Evolutionary conservation across 495 filamentous ascomycete genomes (phyloP), one percentile per base, ranked within the genome.

Genomic region (Talaromyces stipitatus): DNA sequence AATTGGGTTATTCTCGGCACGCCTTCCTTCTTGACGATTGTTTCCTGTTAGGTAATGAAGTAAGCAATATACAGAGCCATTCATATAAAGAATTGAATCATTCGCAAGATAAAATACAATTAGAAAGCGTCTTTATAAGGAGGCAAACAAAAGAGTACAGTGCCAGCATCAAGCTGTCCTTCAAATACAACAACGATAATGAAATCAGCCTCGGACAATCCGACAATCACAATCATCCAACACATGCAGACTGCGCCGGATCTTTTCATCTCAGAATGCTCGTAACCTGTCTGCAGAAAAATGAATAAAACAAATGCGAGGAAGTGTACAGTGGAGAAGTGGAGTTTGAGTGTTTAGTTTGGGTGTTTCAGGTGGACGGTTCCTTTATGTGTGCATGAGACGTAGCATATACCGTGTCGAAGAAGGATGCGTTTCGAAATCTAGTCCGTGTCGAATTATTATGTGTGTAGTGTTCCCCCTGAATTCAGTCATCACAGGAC

Each of bases 71-170:
- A 24, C 6, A 6, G 30, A 33, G 30, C 30, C 12, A n/a, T 33
- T 33, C 30, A 7, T 33, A 12, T 7, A 33, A 16, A 53, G 45
- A 46, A 30, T 29, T 16, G 36, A 51, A 55, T 55, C 36, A 27
- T 45, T 55, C 23, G 32, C 36, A 55, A 23, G 22, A 41, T 55
- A 55, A 55, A 55, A 55, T 55, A 55, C 54, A 55, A 46, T 55
- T 55, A 55, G 12, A 55, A 55, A 26, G 48, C 33, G 54, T 55
- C 54, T 28, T 45, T 45, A 28, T 33, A 54, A 29, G 36, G 7
- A 41, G 36, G 45, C 45, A 48, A 48, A 48, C 45, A 33, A 9
- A 30, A 51, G 24, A 22, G 20, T 33, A 36, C 27, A 54, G 22
- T 54, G 38, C 51, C 54, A 55, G 54, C 36, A 55, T 55, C 54